Evolutionary conservation across 176 grass and related monocot genomes (phyloP).

Genomic region (Secale cereale): DNA sequence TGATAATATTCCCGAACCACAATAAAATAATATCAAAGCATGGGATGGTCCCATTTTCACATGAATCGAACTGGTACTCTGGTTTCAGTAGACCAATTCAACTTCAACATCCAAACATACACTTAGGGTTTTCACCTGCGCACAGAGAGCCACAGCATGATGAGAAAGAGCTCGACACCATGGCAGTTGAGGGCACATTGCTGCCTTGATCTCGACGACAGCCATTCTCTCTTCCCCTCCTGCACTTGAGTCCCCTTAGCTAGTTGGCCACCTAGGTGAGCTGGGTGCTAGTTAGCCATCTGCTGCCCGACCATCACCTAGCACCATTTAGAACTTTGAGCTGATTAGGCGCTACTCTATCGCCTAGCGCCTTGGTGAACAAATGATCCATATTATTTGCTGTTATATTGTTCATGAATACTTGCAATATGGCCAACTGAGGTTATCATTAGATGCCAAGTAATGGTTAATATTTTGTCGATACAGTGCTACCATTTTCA

Average conservation of each 20-base stretch:
- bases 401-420: background rate
- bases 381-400: background rate
- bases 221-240: background rate
- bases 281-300: background rate
- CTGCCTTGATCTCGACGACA: background rate
- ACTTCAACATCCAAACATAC: background rate
- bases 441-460: background rate
- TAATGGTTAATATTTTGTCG: background rate
- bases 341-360: background rate
- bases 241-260: background rate
- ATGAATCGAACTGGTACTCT: background rate
- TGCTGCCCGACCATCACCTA: background rate
- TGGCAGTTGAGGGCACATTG: background rate
- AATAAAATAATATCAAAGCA: background rate
- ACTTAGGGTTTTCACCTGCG: background rate
- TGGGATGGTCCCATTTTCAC: background rate
- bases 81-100: background rate
- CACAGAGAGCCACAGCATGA: background rate
- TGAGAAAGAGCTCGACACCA: background rate
- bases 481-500: background rate
- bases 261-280: background rate
- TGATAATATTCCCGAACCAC: background rate
- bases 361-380: background rate
- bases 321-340: background rate
- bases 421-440: background rate